Evolutionary conservation across 2,329 filamentous ascomycete species (phyloP).

Genomic region (Microdochium nivale): DNA sequence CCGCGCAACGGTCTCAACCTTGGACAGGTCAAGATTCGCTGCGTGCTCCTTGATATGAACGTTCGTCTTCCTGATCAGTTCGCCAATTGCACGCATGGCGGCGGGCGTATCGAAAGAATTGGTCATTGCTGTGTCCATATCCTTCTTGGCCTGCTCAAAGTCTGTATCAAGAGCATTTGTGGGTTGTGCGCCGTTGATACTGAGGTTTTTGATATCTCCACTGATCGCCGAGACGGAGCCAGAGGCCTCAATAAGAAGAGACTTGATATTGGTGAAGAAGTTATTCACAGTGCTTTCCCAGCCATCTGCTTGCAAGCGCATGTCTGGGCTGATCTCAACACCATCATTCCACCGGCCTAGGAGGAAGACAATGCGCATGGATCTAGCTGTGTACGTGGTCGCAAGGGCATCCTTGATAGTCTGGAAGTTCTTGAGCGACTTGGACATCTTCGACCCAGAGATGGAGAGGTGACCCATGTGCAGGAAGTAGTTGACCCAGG

Average conservation of each 20-base stretch:
- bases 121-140: constrained; percentile 51
- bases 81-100: constrained; percentile 70
- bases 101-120: constrained; percentile 84
- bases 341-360: constrained; percentile 86
- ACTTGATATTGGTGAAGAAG: constrained; percentile 50
- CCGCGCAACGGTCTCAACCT: constrained; percentile 51
- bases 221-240: constrained; percentile 15
- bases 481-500: constrained; percentile 93
- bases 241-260: constrained; percentile 38
- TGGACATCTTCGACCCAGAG: constrained; percentile 89
- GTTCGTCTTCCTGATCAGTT: constrained; percentile 74
- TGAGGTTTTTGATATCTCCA: constrained; percentile 25
- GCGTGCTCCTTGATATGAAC: constrained; percentile 40
- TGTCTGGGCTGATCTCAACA: constrained; percentile 80
- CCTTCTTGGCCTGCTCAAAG: constrained; percentile 44
- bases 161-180: constrained; percentile 26
- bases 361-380: constrained; percentile 78
- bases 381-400: constrained; percentile 64
- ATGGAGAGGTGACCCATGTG: constrained; percentile 94
- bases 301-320: constrained; percentile 62
- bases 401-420: constrained; percentile 78
- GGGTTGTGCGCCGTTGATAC: constrained; percentile 22
- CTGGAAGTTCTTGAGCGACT: constrained; percentile 91
- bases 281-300: constrained; percentile 77
- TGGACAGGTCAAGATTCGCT: constrained; percentile 32